Percentiles rank a stretch among this genome's conserved stretches.
Evolutionary conservation across 106 monocot species (phyloP).

Genomic region (Apostasia shenzhenica): DNA sequence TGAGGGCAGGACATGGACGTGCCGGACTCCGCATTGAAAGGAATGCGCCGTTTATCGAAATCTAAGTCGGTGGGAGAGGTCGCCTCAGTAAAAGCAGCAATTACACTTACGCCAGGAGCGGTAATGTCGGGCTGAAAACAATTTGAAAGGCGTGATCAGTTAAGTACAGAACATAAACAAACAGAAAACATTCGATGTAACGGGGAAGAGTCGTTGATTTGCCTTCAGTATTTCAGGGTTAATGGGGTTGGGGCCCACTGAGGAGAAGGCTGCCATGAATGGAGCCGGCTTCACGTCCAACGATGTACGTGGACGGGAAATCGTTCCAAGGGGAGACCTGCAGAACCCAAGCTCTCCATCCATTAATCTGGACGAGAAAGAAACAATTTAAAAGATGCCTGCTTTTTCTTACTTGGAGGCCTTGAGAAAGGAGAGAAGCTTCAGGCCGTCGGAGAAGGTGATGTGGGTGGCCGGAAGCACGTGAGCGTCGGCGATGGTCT

Average conservation of each 20-base stretch:
- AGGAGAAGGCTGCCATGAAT: slow-evolving; percentile 63
- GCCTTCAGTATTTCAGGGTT: slow-evolving; percentile 45
- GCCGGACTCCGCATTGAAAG: slow-evolving; percentile 52
- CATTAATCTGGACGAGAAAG: too few species aligned
- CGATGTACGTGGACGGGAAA: slow-evolving; percentile 30
- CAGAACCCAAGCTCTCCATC: not conserved
- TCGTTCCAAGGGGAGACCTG: slow-evolving; percentile 29
- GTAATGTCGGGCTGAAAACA: slow-evolving; percentile 22
- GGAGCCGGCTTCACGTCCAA: slow-evolving; percentile 41
- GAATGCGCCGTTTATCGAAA: slow-evolving; percentile 26
- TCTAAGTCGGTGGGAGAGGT: slow-evolving; percentile 2
- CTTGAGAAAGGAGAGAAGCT: slow-evolving; percentile 28
- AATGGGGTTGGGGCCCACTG: slow-evolving; percentile 46
- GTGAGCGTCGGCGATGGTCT: slow-evolving; percentile 35
- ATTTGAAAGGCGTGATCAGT: too few species aligned
- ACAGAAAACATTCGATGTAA: not conserved
- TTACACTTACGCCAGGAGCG: slow-evolving; percentile 26
- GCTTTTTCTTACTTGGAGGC: slow-evolving; percentile 16
- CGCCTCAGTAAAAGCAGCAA: slow-evolving; percentile 14
- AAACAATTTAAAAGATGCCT: not conserved
- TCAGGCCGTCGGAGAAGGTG: slow-evolving; percentile 17
- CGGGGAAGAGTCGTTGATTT: too few species aligned
- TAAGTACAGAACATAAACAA: too few species aligned
- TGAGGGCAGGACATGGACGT: slow-evolving; percentile 92
- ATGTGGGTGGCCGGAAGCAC: slow-evolving; percentile 37